Conservation (phyloP, 352 stramenopile genomes). For the Thraustotheca clavata region DNA sequence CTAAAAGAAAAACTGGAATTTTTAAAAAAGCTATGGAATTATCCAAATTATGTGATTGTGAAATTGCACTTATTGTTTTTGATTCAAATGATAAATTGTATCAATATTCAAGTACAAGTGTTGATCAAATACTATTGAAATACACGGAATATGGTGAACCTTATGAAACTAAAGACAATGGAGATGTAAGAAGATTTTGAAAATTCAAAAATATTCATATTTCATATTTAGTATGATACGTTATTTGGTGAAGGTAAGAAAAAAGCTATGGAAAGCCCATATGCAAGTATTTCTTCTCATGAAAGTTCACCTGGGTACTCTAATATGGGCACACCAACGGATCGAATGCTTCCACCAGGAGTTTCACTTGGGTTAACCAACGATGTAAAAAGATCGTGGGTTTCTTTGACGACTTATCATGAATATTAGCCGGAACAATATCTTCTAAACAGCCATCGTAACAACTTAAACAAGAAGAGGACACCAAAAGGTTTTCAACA, state of each 20-base stretch:
- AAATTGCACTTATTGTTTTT: slow-evolving; percentile 82
- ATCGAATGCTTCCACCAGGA: slow-evolving; percentile 27
- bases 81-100: slow-evolving; percentile 83
- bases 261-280: slow-evolving; percentile 16
- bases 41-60: slow-evolving; percentile 80
- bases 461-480: slow-evolving; percentile 42
- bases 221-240: slow-evolving; percentile 53
- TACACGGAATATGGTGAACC: slow-evolving; percentile 81
- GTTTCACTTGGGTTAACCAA: slow-evolving; percentile 45
- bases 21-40: slow-evolving; percentile 86
- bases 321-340: slow-evolving; percentile 25
- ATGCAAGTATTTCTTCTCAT: slow-evolving; percentile 25
- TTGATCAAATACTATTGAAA: slow-evolving; percentile 80
- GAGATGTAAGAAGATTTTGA: slow-evolving; percentile 43
- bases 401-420: neutral
- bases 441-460: slow-evolving; percentile 34
- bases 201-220: neutral
- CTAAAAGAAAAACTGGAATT: slow-evolving; percentile 76
- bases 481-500: slow-evolving; percentile 72
- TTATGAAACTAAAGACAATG: slow-evolving; percentile 78
- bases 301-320: slow-evolving; percentile 31
- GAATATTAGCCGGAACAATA: slow-evolving; percentile 47
- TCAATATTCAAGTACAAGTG: slow-evolving; percentile 72
- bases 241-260: slow-evolving; percentile 81
- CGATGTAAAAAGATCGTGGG: slow-evolving; percentile 23